Evolutionary conservation across 441 rosid species (phyloP), one percentile per base, ranked within the genome.

Genomic region (Biscutella auriculata): DNA sequence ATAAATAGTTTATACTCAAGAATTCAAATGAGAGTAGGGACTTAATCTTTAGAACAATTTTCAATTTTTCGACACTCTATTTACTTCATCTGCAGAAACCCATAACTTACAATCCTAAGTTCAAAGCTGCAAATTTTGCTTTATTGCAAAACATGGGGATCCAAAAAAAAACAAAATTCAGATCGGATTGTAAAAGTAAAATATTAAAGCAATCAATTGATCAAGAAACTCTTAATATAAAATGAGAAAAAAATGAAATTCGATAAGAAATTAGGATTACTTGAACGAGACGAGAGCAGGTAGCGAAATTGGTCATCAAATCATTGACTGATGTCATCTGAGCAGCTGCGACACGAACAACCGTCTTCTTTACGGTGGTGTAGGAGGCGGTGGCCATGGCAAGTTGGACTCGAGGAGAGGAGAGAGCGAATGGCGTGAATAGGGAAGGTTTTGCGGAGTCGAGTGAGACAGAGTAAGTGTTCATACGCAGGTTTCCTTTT

Each of bases 311-410:
- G 67, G 84, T 29, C 47, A 92, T 81, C 47, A 88, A 65, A 62
- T 92, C 97, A 74, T 82, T 84, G 72, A 84, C 51, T 14, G 98
- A 88, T 29, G 98, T 88, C 96, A 93, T 93, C 80, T 88, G 98
- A 60, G 78, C 93, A 15, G 93, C 95, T 50, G 97, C 98, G 35
- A 93, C 86, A 39, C 95, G 85, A 73, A 83, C 84, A 19, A 19
- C 23, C 0, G 81, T 71, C 56, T 70, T 75, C 51, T 73, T 46
- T 8, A 88, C 74, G 78, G 83, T 79, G 63, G 4, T 4, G 23
- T 2, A 19, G 23, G 23, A 19, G 23, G 23, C 23, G 23, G 43
- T 33, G 25, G 84, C 67, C 42, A 51, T 58, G 29, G 74, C 16
- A 16, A 63, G 35, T 1, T 54, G 60, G 43, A 36, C 33, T 40